These are phyloP conservation scores for Fusarium ramigenum DNA, from an alignment of 2,329 filamentous ascomycete species.

Conservation along the genomic window DNA sequence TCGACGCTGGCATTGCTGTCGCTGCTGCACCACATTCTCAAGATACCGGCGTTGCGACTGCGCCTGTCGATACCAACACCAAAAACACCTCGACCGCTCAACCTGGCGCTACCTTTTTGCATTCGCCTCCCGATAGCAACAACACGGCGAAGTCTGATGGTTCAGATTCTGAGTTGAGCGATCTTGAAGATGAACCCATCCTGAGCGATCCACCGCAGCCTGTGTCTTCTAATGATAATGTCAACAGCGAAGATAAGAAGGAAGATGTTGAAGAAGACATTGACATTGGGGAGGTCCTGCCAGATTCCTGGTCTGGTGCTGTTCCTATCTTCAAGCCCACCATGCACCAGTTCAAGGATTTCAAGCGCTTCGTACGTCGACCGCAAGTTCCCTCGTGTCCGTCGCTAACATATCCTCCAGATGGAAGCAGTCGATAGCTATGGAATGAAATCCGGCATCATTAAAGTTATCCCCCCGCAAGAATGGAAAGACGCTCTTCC, in stretches of 20 bases:
- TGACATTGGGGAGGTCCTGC: constrained; percentile 81
- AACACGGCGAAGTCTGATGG: constrained; percentile 66
- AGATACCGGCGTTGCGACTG: constrained; percentile 43
- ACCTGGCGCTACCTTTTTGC: constrained; percentile 57
- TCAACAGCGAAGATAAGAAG: constrained; percentile 49
- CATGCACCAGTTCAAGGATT: constrained; percentile 94
- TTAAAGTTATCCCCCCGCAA: constrained; percentile 91
- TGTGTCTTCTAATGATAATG: constrained; percentile 37
- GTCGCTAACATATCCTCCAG: constrained; percentile 52
- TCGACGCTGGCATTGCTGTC: constrained; percentile 64
- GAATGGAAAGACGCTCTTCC: constrained; percentile 91
- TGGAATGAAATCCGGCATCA: constrained; percentile 96
- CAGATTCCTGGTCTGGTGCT: constrained; percentile 89
- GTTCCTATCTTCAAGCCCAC: constrained; percentile 96
- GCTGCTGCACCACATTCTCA: constrained; percentile 51
- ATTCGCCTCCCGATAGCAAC: constrained; percentile 73
- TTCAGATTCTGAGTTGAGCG: constrained; percentile 73
- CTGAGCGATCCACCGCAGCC: constrained; percentile 46
- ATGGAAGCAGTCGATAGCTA: constrained; percentile 89
- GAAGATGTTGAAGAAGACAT: constrained; percentile 66
- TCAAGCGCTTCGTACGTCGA: constrained; percentile 81
- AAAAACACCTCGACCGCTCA: constrained; percentile 49
- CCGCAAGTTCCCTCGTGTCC: not conserved
- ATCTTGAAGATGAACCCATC: constrained; percentile 66
- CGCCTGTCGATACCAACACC: constrained; percentile 40